Evolutionary conservation across 208 protist genomes (phyloP).

Genomic region (Acanthamoeba divionensis): DNA sequence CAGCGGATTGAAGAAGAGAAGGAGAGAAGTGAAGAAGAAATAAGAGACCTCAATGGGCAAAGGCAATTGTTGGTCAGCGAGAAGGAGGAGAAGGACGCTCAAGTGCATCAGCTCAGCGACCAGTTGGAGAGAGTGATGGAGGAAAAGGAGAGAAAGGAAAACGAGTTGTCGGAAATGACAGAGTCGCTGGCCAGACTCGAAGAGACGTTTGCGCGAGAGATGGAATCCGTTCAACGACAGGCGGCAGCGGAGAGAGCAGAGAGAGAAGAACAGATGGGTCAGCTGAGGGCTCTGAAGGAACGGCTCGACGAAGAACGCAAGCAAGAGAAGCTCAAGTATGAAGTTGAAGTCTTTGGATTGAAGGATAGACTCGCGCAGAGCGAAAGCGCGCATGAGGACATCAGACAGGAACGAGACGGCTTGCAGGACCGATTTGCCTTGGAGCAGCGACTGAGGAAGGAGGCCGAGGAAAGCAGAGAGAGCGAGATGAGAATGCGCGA

Average conservation of each 20-base stretch:
- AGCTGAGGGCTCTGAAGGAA: neutral
- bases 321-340: neutral
- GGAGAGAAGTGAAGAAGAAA: neutral
- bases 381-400: too few relatives aligned
- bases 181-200: neutral
- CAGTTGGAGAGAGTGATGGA: neutral
- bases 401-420: too few relatives aligned
- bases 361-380: too few relatives aligned
- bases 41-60: neutral
- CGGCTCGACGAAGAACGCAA: neutral
- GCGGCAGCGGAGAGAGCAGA: neutral
- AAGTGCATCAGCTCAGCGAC: neutral
- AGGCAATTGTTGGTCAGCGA: too few relatives aligned
- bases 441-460: neutral
- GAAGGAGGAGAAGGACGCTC: too few relatives aligned
- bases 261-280: neutral
- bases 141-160: neutral
- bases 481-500: neutral
- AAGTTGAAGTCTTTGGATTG: neutral
- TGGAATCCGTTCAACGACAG: neutral
- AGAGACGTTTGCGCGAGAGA: neutral
- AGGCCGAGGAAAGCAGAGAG: neutral
- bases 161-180: neutral
- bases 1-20: neutral
- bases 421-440: too few relatives aligned